Percentiles rank a stretch among this genome's conserved stretches.
Evolutionary conservation across 176 grass and related monocot species (phyloP).

Genomic region (maize (Zea mays)): DNA sequence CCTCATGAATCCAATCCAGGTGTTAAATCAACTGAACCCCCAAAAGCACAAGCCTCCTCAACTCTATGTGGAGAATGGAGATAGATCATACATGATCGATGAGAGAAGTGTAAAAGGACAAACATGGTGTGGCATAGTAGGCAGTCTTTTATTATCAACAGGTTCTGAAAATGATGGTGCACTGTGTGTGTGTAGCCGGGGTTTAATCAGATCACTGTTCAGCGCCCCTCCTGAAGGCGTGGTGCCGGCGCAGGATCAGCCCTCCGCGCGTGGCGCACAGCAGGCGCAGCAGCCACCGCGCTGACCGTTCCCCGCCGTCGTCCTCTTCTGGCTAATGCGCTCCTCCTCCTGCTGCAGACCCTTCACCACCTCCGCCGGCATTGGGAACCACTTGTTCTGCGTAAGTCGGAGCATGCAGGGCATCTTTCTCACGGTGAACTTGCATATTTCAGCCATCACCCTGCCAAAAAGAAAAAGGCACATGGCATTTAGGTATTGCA

Average conservation of each 20-base stretch:
- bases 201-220: background rate
- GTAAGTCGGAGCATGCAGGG: conserved; percentile 18
- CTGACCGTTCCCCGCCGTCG: background rate
- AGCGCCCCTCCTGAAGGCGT: background rate
- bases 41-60: too few species aligned
- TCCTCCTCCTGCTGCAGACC: background rate
- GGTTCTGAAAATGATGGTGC: background rate
- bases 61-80: too few species aligned
- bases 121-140: too few species aligned
- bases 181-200: background rate
- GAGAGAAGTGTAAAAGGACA: too few species aligned
- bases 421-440: background rate
- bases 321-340: background rate
- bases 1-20: too few species aligned
- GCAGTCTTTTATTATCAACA: too few species aligned
- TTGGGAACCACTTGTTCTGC: background rate
- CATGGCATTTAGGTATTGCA: too few species aligned
- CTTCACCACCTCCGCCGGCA: conserved; percentile 26
- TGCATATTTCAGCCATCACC: conserved; percentile 6
- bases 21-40: too few species aligned
- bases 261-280: background rate
- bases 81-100: too few species aligned
- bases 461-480: background rate
- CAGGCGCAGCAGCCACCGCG: background rate
- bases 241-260: background rate